phyloP scores from a whole-genome alignment of 495 filamentous ascomycete species.

The Glonium stellatum region DNA sequence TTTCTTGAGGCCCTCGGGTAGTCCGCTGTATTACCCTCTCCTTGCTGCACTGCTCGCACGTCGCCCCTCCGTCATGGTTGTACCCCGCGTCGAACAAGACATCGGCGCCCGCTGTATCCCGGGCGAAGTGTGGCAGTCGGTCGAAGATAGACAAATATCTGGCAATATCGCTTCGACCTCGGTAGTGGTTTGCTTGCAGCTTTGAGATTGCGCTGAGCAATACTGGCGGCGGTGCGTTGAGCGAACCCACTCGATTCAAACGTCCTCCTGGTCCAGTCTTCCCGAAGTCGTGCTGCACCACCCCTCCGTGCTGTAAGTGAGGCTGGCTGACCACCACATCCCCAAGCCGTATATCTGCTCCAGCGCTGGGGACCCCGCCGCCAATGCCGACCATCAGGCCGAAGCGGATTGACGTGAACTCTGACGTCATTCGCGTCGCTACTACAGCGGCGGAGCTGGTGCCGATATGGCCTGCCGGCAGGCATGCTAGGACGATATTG shows the following conservation, averaged over 20 bases:
- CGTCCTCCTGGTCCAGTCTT: neutral
- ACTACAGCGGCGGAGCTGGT: slow-evolving; percentile 28
- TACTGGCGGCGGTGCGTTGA: neutral
- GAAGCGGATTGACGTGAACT: neutral
- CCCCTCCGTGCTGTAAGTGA: slow-evolving; percentile 24
- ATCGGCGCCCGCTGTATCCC: too few species aligned
- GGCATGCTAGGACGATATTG: slow-evolving; percentile 35
- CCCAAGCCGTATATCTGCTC: slow-evolving; percentile 32
- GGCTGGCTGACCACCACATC: slow-evolving; percentile 39
- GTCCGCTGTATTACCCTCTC: neutral
- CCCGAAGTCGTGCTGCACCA: slow-evolving; percentile 33
- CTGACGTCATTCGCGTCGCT: slow-evolving; percentile 6
- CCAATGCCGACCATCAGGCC: slow-evolving; percentile 23
- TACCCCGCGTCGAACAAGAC: neutral
- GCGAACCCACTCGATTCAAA: neutral
- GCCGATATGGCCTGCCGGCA: slow-evolving; percentile 30
- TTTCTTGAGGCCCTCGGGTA: neutral
- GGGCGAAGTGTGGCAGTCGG: neutral
- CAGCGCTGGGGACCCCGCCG: slow-evolving; percentile 30
- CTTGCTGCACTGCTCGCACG: neutral
- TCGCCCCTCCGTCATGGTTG: slow-evolving; percentile 1
- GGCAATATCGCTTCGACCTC: too few species aligned
- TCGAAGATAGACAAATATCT: too few species aligned
- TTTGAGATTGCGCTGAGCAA: too few species aligned
- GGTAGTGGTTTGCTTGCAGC: too few species aligned